These are phyloP conservation scores for Pochonia chlamydosporia DNA, from an alignment of 2,329 filamentous ascomycete species.

Conservation along the genomic window DNA sequence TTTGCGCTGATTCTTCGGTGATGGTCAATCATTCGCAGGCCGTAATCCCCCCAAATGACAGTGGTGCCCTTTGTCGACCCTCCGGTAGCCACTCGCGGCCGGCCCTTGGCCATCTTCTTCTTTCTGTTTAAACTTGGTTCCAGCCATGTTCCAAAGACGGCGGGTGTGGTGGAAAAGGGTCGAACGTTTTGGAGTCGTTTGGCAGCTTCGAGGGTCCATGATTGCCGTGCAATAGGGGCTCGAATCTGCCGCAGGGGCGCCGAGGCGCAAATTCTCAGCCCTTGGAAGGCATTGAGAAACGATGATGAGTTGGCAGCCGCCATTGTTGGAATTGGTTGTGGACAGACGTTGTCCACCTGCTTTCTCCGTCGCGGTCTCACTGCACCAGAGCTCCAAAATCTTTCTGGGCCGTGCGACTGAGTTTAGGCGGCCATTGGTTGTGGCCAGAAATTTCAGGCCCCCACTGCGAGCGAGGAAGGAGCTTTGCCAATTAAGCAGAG, in stretches of 20 bases:
- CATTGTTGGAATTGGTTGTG: constrained; percentile 32
- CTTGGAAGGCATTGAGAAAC: constrained; percentile 45
- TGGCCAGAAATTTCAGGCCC: constrained; percentile 20
- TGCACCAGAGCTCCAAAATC: constrained; percentile 26
- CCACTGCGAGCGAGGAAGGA: not conserved
- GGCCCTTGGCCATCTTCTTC: constrained; percentile 86
- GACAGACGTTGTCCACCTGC: constrained; percentile 15
- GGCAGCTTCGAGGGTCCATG: constrained; percentile 22
- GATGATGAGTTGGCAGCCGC: constrained; percentile 36
- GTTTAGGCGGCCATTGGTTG: constrained; percentile 4
- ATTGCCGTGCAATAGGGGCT: constrained; percentile 23
- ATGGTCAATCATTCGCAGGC: constrained; percentile 87
- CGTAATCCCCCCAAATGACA: constrained; percentile 93
- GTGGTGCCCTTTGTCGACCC: constrained; percentile 91
- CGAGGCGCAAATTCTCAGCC: constrained; percentile 39
- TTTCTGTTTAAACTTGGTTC: constrained; percentile 70
- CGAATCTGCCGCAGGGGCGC: constrained; percentile 33
- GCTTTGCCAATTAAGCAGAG: constrained; percentile 23
- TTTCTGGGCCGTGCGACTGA: constrained; percentile 8
- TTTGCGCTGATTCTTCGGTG: constrained; percentile 83
- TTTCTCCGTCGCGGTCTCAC: constrained; percentile 3
- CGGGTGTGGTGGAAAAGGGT: constrained; percentile 66
- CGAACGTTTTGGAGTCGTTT: constrained; percentile 44
- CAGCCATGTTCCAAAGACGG: constrained; percentile 67
- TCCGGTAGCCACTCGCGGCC: constrained; percentile 81